A percentile compares a stretch with the other conserved stretches of the same genome.
phyloP scores from a whole-genome alignment of 2,329 filamentous ascomycete genomes.

The Akanthomyces dipterigenus region DNA sequence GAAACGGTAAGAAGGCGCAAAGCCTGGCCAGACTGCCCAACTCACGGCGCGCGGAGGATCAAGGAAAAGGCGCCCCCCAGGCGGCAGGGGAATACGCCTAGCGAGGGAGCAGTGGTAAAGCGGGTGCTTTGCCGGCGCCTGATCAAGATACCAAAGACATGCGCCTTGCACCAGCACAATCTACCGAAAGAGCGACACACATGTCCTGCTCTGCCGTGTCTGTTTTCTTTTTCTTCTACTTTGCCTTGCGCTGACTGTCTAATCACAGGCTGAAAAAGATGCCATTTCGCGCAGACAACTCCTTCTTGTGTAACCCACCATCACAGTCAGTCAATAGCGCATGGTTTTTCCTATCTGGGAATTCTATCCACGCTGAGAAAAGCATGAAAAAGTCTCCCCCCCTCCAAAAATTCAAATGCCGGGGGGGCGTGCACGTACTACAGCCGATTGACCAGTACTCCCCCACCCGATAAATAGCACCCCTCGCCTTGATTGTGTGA shows the following conservation, averaged over 20 bases:
- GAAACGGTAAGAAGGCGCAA: not conserved
- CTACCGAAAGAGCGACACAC: not conserved
- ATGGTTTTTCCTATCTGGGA: not conserved
- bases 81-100: not conserved
- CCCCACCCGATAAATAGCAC: too few relatives aligned
- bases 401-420: not conserved
- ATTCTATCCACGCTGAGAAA: not conserved
- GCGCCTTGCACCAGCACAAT: not conserved
- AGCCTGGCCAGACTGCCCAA: not conserved
- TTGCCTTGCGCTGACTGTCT: not conserved
- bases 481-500: too few relatives aligned
- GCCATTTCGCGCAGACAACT: not conserved
- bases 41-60: not conserved
- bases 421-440: not conserved
- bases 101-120: not conserved
- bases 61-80: not conserved
- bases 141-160: not conserved
- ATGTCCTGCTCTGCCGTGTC: too few relatives aligned
- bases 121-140: not conserved
- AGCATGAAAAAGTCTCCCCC: not conserved
- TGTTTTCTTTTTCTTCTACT: not conserved
- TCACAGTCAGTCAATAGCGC: not conserved
- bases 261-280: not conserved
- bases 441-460: too few relatives aligned
- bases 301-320: conserved; percentile 3